These are phyloP conservation scores for Linnemannia exigua DNA, from an alignment of 192 early-diverging fungal species.

Conservation along the genomic window DNA sequence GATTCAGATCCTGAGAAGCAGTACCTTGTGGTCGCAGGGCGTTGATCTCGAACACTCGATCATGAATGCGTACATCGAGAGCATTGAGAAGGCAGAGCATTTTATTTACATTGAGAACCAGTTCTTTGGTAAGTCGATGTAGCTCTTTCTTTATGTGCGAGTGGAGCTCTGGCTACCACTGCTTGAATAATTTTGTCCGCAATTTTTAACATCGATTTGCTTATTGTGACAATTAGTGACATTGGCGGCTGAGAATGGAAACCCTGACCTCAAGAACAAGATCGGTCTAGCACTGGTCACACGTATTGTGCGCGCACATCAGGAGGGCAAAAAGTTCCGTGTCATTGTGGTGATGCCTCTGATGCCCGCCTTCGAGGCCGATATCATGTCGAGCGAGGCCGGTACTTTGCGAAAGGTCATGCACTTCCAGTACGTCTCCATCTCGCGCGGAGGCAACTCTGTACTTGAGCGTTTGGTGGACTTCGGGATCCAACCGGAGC, in stretches of 20 bases:
- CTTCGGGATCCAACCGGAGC: conserved; percentile 68
- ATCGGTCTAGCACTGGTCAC: conserved; percentile 75
- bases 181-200: neutral
- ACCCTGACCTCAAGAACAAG: conserved; percentile 71
- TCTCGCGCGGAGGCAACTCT: conserved; percentile 80
- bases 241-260: conserved; percentile 32
- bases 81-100: conserved; percentile 80
- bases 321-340: conserved; percentile 75
- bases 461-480: conserved; percentile 71
- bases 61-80: conserved; percentile 81
- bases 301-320: conserved; percentile 81
- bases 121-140: conserved; percentile 77
- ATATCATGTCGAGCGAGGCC: conserved; percentile 79
- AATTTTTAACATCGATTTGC: neutral
- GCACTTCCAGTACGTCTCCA: conserved; percentile 86
- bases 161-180: neutral
- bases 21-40: conserved; percentile 75
- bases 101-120: conserved; percentile 95
- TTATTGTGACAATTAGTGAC: conserved; percentile 30
- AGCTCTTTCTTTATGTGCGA: neutral
- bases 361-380: conserved; percentile 88
- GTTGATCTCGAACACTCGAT: conserved; percentile 81
- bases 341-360: conserved; percentile 87
- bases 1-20: conserved; percentile 78
- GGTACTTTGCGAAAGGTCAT: conserved; percentile 80